phyloP scores from a whole-genome alignment of 2,329 filamentous ascomycete genomes.

The Cercospora brassicicola region DNA sequence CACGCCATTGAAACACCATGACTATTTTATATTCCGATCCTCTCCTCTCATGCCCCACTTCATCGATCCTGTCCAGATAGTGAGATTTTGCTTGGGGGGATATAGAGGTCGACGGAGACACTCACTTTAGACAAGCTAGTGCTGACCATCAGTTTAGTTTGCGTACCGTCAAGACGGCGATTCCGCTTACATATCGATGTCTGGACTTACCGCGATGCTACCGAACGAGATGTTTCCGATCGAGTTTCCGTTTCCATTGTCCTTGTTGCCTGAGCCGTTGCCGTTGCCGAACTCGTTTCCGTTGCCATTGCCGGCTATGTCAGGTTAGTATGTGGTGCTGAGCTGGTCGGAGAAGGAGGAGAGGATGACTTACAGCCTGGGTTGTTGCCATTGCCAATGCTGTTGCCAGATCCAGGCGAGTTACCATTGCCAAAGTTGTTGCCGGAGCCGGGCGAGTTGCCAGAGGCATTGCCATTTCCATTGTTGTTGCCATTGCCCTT shows the following conservation, averaged over 20 bases:
- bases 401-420: conserved; percentile 3
- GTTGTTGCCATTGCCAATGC: conserved; percentile 3
- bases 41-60: neutral
- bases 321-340: neutral
- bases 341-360: neutral
- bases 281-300: neutral
- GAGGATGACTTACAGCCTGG: neutral
- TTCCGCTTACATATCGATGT: conserved; percentile 6
- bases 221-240: conserved; percentile 5
- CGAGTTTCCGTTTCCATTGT: conserved; percentile 9
- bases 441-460: neutral
- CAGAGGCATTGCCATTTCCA: neutral
- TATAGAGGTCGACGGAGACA: neutral
- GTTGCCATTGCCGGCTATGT: neutral
- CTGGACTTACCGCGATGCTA: conserved; percentile 7
- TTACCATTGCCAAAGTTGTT: conserved; percentile 4
- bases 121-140: conserved; percentile 10
- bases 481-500: conserved; percentile 5
- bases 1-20: neutral
- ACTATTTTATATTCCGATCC: neutral
- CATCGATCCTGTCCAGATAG: neutral
- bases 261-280: conserved; percentile 6
- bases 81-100: neutral
- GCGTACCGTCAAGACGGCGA: neutral
- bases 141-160: neutral